These are phyloP conservation scores for Pyrenochaeta sp. DNA, from an alignment of 2,329 filamentous ascomycete species.

Conservation along the genomic window DNA sequence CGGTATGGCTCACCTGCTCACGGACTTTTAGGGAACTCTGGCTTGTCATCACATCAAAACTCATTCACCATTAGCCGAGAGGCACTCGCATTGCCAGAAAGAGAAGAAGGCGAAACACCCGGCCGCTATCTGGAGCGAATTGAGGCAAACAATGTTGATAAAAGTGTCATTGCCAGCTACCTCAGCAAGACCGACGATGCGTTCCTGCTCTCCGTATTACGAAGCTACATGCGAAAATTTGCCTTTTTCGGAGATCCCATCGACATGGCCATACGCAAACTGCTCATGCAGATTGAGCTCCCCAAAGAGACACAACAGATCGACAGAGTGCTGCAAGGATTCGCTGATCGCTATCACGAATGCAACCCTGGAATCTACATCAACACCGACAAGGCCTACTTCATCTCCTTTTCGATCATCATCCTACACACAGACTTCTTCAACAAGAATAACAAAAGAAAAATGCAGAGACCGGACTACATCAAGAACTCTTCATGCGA, in stretches of 20 bases:
- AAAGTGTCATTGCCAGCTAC: conserved; percentile 83
- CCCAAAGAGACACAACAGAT: conserved; percentile 99
- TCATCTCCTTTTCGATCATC: conserved; percentile 94
- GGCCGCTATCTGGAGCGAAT: conserved; percentile 87
- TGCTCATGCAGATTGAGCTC: conserved; percentile 94
- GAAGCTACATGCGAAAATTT: conserved; percentile 95
- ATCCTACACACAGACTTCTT: conserved; percentile 99
- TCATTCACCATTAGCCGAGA: conserved; percentile 82
- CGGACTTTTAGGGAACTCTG: conserved; percentile 73
- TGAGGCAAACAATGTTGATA: conserved; percentile 78
- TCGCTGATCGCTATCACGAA: conserved; percentile 96
- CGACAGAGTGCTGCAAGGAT: conserved; percentile 90
- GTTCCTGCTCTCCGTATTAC: conserved; percentile 82
- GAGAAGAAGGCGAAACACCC: conserved; percentile 86
- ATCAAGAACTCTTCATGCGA: conserved; percentile 93
- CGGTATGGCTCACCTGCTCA: conserved; percentile 66
- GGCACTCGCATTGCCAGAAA: conserved; percentile 74
- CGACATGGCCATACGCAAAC: conserved; percentile 95
- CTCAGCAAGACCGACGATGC: conserved; percentile 86
- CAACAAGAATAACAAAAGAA: conserved; percentile 99
- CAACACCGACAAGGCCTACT: conserved; percentile 88
- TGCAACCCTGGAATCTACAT: conserved; percentile 97
- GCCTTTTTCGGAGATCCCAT: conserved; percentile 96
- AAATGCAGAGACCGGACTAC: conserved; percentile 97
- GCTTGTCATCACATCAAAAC: conserved; percentile 80